Conservation (phyloP, 2,329 filamentous ascomycete genomes). For the Aspergillaceae sp. region DNA sequence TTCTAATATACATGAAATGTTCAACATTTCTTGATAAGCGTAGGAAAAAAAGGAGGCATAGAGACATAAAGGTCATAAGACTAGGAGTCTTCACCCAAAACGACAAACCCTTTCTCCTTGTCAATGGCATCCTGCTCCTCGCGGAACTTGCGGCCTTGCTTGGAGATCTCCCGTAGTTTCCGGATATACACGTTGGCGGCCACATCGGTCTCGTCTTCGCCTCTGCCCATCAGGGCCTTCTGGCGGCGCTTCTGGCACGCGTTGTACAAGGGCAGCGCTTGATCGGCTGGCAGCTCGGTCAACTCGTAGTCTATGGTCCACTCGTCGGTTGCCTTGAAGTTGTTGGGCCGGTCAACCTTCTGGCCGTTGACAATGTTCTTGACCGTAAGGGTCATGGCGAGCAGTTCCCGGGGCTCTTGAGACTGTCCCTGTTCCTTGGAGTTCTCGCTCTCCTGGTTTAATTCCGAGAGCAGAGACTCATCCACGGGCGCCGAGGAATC, state of each 20-base stretch:
- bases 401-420: conserved; percentile 30
- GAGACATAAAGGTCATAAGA: no score
- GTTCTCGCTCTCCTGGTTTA: background rate
- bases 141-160: conserved; percentile 53
- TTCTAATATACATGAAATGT: no score
- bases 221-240: conserved; percentile 31
- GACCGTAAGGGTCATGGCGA: conserved; percentile 64
- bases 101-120: conserved; percentile 31
- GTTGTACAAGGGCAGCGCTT: conserved; percentile 47
- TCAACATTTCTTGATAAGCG: no score
- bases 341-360: conserved; percentile 53
- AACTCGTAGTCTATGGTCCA: conserved; percentile 78
- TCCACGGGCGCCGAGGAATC: conserved; percentile 3
- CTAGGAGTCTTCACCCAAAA: conserved; percentile 11
- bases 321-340: conserved; percentile 37
- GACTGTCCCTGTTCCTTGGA: background rate
- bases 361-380: conserved; percentile 63
- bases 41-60: no score
- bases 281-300: conserved; percentile 46
- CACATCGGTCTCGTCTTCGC: conserved; percentile 36
- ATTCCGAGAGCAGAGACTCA: conserved; percentile 2
- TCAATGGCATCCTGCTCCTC: conserved; percentile 46
- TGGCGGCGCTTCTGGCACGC: conserved; percentile 50
- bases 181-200: conserved; percentile 38
- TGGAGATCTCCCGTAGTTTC: conserved; percentile 36